Base-by-base conservation (phyloP, 2,329 filamentous ascomycete species). In the Arthroderma sp. region DNA sequence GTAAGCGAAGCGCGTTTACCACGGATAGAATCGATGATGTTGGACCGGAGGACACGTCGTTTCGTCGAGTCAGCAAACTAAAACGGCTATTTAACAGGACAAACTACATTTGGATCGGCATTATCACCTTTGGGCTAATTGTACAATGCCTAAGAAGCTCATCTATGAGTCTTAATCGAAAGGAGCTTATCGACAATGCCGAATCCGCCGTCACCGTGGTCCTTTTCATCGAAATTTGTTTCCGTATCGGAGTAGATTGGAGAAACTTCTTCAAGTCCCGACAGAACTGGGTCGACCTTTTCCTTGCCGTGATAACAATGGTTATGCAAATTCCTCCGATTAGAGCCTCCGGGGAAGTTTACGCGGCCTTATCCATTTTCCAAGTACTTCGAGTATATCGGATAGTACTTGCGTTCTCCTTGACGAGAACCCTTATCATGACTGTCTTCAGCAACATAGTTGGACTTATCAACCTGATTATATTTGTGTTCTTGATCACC, bases 401-500 rank as follows among this genome's bases (percentile, higher is more conserved):
- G 25, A 82, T 98, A 43, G 91, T 98, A 56, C 73, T 97, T 65
- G 90, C 89, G 15, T 82, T 98, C 43, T 85, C 90, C 4, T 82
- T 96, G 64, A 98, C 91, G 0, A 80, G 88, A 61, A 86, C 90
- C 61, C 80, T 98, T 56, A 93, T 98, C 67, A 77, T 79, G 63
- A 79, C 94, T 35, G 93, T 98, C 2, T 79, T 98, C 60, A 87
- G 93, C 60, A 97, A 97, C 68, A 86, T 90, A 3, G 82, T 85
- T 47, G 94, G 94, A 87, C 85, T 98, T 61, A 81, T 87, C 39
- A 98, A 98, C 68, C 76, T 98, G 60, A 94, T 98, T 74, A 77
- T 97, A 17, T 98, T 98, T 69, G 90, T 98, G 66, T 95, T 97
- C 67, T 77, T 98, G 55, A 88, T 96, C 67, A 96, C 91, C 0